Percentiles rank a stretch among this genome's conserved stretches.
Conservation (phyloP, 352 stramenopile species). For the Phytopythium litorale region DNA sequence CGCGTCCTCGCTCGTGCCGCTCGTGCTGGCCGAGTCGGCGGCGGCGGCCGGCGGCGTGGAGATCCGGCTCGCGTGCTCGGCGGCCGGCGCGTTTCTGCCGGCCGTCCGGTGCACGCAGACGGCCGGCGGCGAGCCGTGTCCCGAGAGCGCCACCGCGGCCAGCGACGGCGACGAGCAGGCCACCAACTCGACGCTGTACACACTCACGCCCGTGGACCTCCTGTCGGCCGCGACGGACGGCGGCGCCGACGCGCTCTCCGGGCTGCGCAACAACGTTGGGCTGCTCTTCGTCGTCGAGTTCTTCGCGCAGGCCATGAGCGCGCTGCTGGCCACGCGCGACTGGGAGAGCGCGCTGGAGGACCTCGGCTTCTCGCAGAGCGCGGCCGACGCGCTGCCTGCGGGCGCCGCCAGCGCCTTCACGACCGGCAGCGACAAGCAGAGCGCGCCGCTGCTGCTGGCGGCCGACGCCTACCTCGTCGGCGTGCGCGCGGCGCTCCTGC, state of each 20-base stretch:
- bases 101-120: slow-evolving; percentile 18
- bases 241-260: slow-evolving; percentile 8
- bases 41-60: slow-evolving; percentile 2
- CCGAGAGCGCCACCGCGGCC: background rate
- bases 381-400: slow-evolving; percentile 11
- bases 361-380: slow-evolving; percentile 27
- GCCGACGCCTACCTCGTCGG: slow-evolving; percentile 34
- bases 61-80: slow-evolving; percentile 27
- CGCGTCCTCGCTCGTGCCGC: slow-evolving; percentile 10
- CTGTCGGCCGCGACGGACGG: background rate
- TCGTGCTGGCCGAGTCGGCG: slow-evolving; percentile 20
- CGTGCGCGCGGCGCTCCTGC: slow-evolving; percentile 24
- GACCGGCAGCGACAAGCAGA: background rate
- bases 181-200: slow-evolving; percentile 10
- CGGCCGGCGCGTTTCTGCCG: slow-evolving; percentile 21
- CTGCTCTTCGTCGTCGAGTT: slow-evolving; percentile 39
- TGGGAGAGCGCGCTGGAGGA: slow-evolving; percentile 26
- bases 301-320: slow-evolving; percentile 34
- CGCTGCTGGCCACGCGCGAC: slow-evolving; percentile 24
- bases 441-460: slow-evolving; percentile 21
- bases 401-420: slow-evolving; percentile 22
- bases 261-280: slow-evolving; percentile 36
- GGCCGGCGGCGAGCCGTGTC: slow-evolving; percentile 29
- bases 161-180: slow-evolving; percentile 9
- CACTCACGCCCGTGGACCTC: slow-evolving; percentile 23